Conservation (phyloP, 2,329 filamentous ascomycete genomes). For the Trichoderma sp. region DNA sequence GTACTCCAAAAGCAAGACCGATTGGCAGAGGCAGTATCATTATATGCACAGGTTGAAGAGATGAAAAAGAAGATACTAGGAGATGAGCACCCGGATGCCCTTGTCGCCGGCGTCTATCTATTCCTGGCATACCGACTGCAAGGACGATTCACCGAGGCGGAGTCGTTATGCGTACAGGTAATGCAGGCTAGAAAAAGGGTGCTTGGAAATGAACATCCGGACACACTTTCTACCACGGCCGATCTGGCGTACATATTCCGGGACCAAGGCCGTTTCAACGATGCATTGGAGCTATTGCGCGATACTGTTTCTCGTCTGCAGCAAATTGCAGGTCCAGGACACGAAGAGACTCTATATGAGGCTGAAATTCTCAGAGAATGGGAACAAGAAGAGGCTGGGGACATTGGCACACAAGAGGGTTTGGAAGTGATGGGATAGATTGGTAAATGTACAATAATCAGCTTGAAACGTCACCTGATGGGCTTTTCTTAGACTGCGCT, state of each 20-base stretch:
- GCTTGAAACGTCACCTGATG: too few species aligned
- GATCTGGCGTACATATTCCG: neutral
- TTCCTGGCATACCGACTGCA: fast-evolving
- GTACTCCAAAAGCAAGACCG: neutral
- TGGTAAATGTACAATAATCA: too few species aligned
- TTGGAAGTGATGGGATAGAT: neutral
- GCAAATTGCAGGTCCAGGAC: neutral
- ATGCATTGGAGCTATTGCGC: neutral
- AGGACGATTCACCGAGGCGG: neutral
- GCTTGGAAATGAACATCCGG: neutral
- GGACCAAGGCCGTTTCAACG: neutral
- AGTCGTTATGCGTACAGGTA: neutral
- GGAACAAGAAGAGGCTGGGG: neutral
- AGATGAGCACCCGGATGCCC: neutral
- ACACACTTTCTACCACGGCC: neutral
- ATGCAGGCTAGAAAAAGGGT: neutral
- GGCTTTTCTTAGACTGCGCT: too few species aligned
- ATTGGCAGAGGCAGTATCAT: neutral
- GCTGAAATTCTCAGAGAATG: neutral
- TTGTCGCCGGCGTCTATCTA: neutral
- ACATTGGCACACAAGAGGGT: neutral
- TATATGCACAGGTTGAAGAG: neutral
- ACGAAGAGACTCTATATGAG: neutral
- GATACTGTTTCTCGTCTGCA: neutral
- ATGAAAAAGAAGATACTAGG: neutral